phyloP scores from a whole-genome alignment of 2,329 filamentous ascomycete genomes.

The Exophiala phaeomuriformis region DNA sequence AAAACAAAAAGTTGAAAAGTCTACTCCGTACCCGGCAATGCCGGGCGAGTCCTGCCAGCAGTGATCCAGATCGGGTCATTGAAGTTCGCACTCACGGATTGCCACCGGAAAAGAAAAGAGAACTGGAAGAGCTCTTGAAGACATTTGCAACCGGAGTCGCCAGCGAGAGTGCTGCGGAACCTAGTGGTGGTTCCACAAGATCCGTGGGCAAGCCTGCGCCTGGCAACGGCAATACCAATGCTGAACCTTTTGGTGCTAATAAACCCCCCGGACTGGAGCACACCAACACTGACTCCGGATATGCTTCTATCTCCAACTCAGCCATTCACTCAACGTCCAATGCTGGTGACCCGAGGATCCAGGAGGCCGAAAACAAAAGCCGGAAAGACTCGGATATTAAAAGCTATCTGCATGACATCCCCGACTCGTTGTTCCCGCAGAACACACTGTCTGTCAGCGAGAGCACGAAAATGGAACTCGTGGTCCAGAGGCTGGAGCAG shows the following conservation, averaged over 20 bases:
- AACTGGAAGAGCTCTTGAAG: conserved; percentile 65
- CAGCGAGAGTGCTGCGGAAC: conserved; percentile 10
- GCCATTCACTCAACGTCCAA: conserved; percentile 11
- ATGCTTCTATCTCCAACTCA: conserved; percentile 36
- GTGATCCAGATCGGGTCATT: conserved; percentile 68
- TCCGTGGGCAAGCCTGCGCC: conserved; percentile 7
- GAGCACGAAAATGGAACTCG: conserved; percentile 65
- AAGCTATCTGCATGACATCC: conserved; percentile 65
- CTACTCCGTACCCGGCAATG: conserved; percentile 65
- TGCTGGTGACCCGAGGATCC: conserved; percentile 1
- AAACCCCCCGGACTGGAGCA: neutral
- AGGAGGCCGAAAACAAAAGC: conserved; percentile 14
- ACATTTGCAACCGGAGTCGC: conserved; percentile 46
- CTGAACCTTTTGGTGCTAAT: neutral
- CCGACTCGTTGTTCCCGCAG: conserved; percentile 58
- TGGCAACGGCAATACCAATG: conserved; percentile 1
- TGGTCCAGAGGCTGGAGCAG: conserved; percentile 69
- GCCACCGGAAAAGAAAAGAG: conserved; percentile 63
- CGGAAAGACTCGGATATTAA: conserved; percentile 55
- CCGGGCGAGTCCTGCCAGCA: conserved; percentile 40
- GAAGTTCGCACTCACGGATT: conserved; percentile 74
- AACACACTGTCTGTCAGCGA: conserved; percentile 56
- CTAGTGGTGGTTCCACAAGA: conserved; percentile 4
- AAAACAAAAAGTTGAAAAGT: conserved; percentile 71
- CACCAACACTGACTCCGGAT: conserved; percentile 28